phyloP scores from a whole-genome alignment of 805 yeast species.

The Starmerella ratchasimensis region DNA sequence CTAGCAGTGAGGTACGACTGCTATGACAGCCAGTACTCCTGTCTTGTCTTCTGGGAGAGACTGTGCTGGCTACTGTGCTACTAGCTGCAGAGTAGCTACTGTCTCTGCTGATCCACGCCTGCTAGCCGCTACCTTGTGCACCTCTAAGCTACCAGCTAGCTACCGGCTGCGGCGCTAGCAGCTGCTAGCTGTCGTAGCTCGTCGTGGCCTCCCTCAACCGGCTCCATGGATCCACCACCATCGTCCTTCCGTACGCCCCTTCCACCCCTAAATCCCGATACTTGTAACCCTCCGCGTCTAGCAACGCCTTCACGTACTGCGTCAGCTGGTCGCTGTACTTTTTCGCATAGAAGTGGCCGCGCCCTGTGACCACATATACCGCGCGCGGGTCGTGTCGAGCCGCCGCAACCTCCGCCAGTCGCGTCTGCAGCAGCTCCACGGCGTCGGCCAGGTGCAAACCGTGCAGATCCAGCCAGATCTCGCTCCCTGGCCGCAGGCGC shows the following conservation, averaged over 20 bases:
- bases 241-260: constrained; percentile 27
- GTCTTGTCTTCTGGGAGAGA: too few species aligned
- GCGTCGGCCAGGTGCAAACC: constrained; percentile 28
- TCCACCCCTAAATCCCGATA: constrained; percentile 28
- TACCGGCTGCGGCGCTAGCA: too few species aligned
- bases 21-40: too few species aligned
- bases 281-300: constrained; percentile 30
- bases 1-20: too few species aligned
- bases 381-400: constrained; percentile 21
- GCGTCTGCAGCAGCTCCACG: constrained; percentile 23
- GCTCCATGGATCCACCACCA: constrained; percentile 32
- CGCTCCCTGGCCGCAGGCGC: constrained; percentile 19
- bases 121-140: too few species aligned
- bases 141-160: too few species aligned
- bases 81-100: too few species aligned
- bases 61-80: too few species aligned
- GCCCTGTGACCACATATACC: constrained; percentile 25
- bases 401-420: constrained; percentile 18
- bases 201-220: too few species aligned
- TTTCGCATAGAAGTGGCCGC: constrained; percentile 23
- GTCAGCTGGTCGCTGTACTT: constrained; percentile 23
- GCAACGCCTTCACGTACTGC: constrained; percentile 22
- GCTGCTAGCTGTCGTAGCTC: too few species aligned
- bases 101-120: too few species aligned
- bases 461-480: constrained; percentile 26